These are phyloP conservation scores for Verticillium longisporum DNA, from an alignment of 2,329 filamentous ascomycete genomes.

Conservation along the genomic window DNA sequence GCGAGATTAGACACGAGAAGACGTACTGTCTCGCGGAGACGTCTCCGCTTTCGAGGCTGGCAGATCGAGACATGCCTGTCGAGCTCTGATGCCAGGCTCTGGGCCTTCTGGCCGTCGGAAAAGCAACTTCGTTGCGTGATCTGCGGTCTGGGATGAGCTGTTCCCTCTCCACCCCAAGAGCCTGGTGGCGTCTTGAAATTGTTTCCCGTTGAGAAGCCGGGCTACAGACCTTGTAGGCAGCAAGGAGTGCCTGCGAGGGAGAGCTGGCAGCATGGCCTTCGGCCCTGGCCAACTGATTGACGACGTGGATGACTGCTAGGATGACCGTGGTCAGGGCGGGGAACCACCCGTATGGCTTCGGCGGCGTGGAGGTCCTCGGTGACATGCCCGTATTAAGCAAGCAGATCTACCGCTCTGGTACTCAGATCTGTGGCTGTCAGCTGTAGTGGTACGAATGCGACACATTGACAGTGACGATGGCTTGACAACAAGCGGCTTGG, in stretches of 20 bases:
- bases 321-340: conserved; percentile 2
- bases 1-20: background rate
- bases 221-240: background rate
- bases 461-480: background rate
- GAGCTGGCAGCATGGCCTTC: background rate
- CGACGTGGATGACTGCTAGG: background rate
- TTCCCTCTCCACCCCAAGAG: background rate
- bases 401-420: background rate
- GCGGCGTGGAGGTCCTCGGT: background rate
- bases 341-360: conserved; percentile 1
- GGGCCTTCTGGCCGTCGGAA: background rate
- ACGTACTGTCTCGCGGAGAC: background rate
- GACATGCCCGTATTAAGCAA: background rate
- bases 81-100: background rate
- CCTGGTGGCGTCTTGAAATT: background rate
- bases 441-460: background rate
- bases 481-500: background rate
- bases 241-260: background rate
- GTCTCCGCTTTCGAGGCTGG: background rate
- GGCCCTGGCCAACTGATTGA: background rate
- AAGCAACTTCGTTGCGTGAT: conserved; percentile 1
- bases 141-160: background rate
- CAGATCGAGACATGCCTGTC: background rate
- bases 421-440: background rate
- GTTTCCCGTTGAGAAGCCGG: background rate